A percentile compares a stretch with the other conserved stretches of the same genome.
phyloP scores from a whole-genome alignment of 169 alveolate genomes.

The Plasmodium reichenowi region DNA sequence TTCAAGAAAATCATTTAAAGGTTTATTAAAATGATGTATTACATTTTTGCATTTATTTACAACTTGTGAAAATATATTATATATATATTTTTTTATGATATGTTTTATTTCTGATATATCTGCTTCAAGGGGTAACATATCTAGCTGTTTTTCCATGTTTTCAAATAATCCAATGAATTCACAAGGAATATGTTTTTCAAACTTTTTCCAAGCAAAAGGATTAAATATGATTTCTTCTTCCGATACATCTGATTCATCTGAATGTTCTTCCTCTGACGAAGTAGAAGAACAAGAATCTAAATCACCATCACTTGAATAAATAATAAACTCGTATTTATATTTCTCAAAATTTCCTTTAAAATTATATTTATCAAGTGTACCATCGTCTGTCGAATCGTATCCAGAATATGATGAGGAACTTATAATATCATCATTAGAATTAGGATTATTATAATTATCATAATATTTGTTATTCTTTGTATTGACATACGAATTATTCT shows the following conservation, averaged over 20 bases:
- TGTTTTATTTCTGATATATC: slow-evolving; percentile 47
- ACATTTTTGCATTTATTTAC: slow-evolving; percentile 32
- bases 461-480: too few relatives aligned
- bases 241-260: slow-evolving; percentile 12
- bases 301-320: slow-evolving; percentile 73
- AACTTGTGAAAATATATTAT: slow-evolving; percentile 38
- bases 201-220: slow-evolving; percentile 73
- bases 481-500: too few relatives aligned
- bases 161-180: slow-evolving; percentile 35
- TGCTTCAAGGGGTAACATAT: slow-evolving; percentile 64
- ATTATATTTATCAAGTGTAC: slow-evolving; percentile 4
- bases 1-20: slow-evolving; percentile 43
- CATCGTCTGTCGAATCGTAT: slow-evolving; percentile 6
- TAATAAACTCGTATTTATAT: slow-evolving; percentile 9
- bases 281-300: slow-evolving; percentile 26
- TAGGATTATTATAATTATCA: not conserved
- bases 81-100: slow-evolving; percentile 39
- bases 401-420: not conserved
- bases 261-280: slow-evolving; percentile 4
- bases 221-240: slow-evolving; percentile 71
- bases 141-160: slow-evolving; percentile 60
- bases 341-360: slow-evolving; percentile 16
- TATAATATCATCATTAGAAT: not conserved
- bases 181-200: slow-evolving; percentile 65
- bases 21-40: slow-evolving; percentile 32